phyloP scores from a whole-genome alignment of 352 stramenopile genomes.

The Phytopythium kandeliae region DNA sequence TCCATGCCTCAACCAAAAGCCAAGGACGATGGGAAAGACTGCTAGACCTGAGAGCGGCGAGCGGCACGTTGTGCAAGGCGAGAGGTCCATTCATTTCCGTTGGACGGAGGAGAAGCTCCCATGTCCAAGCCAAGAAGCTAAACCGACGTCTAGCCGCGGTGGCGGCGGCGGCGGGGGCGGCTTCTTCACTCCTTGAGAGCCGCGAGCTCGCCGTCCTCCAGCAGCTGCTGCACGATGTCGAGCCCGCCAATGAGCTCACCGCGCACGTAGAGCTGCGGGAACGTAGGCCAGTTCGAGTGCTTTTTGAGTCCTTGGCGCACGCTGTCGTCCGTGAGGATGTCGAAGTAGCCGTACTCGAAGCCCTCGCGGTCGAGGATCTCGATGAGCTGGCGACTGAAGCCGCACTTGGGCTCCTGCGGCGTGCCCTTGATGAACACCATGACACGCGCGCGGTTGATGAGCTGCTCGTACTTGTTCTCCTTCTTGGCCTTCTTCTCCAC shows the following conservation, averaged over 20 bases:
- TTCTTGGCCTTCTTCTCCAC: constrained; percentile 85
- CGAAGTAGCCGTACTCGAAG: constrained; percentile 94
- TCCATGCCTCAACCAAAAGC: too few species aligned
- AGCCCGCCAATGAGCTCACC: constrained; percentile 97
- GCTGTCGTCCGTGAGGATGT: constrained; percentile 96
- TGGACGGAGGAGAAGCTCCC: too few species aligned
- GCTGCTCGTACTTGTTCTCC: constrained; percentile 83
- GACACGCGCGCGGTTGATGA: constrained; percentile 88
- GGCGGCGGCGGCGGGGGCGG: too few species aligned
- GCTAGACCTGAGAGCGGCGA: too few species aligned
- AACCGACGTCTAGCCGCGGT: too few species aligned
- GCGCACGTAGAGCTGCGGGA: constrained; percentile 96
- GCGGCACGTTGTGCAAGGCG: too few species aligned
- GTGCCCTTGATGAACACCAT: constrained; percentile 99
- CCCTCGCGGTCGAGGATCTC: constrained; percentile 88
- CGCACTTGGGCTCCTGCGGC: constrained; percentile 91
- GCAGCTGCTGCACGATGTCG: constrained; percentile 97
- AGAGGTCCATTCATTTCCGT: too few species aligned
- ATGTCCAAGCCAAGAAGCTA: too few species aligned
- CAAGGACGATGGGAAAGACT: too few species aligned
- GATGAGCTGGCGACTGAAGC: constrained; percentile 95
- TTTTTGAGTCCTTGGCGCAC: constrained; percentile 96
- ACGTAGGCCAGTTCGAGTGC: constrained; percentile 98
- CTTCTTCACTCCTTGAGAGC: constrained; percentile 54
- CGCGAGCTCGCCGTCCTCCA: constrained; percentile 82